Percentiles rank a stretch among this genome's conserved stretches.
Conservation (phyloP, 495 filamentous ascomycete species). For the Xylaria venustula region DNA sequence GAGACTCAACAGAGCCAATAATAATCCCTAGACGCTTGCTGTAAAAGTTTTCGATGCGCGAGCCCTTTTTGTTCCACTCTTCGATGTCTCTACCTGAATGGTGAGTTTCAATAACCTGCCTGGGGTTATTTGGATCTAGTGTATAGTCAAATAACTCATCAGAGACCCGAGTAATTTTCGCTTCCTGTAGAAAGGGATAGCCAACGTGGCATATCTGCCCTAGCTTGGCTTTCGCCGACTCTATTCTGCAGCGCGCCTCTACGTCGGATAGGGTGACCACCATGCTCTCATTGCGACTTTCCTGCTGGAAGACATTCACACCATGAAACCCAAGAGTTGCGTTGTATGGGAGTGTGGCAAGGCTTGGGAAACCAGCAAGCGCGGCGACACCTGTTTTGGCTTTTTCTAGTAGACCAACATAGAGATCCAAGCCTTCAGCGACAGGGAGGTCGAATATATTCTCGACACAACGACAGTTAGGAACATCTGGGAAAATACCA, state of each 20-base stretch:
- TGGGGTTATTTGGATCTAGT: slow-evolving; percentile 57
- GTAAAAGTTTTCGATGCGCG: slow-evolving; percentile 78
- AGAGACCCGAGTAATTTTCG: slow-evolving; percentile 80
- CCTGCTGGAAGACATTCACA: slow-evolving; percentile 95
- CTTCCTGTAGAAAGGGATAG: slow-evolving; percentile 95
- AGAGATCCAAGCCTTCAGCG: slow-evolving; percentile 85
- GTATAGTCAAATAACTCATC: slow-evolving; percentile 93
- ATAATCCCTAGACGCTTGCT: slow-evolving; percentile 87
- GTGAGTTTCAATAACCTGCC: slow-evolving; percentile 61
- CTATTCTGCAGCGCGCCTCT: slow-evolving; percentile 65
- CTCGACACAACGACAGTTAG: slow-evolving; percentile 84
- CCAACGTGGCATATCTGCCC: slow-evolving; percentile 87
- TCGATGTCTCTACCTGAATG: slow-evolving; percentile 78
- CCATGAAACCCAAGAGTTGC: slow-evolving; percentile 84
- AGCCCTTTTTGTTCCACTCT: slow-evolving; percentile 79
- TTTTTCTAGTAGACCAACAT: slow-evolving; percentile 82
- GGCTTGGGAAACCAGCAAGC: slow-evolving; percentile 87
- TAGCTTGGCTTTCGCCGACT: slow-evolving; percentile 72
- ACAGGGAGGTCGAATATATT: slow-evolving; percentile 94
- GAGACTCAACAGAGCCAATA: slow-evolving; percentile 81
- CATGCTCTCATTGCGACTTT: slow-evolving; percentile 96
- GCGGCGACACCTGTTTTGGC: slow-evolving; percentile 77
- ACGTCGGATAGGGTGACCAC: slow-evolving; percentile 78
- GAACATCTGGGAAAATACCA: slow-evolving; percentile 87
- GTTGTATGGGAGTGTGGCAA: slow-evolving; percentile 77